phyloP scores from a whole-genome alignment of 768 basidiomycete species.

The Brasilioporus rufonigricans region DNA sequence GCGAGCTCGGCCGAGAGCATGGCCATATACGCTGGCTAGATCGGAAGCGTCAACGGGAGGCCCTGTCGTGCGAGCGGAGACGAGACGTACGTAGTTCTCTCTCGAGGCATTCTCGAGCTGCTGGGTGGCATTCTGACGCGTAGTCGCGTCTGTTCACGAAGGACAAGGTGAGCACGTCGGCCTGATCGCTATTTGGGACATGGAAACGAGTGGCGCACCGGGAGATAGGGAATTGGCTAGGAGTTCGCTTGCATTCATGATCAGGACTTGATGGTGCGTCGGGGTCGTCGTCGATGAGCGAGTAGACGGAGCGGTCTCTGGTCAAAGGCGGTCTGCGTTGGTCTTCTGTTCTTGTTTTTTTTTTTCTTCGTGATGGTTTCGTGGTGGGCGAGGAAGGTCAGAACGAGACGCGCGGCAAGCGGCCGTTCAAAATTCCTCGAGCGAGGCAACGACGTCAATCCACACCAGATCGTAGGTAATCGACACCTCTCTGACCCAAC shows the following conservation, averaged over 20 bases:
- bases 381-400: conserved; percentile 27
- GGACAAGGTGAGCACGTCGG: conserved; percentile 23
- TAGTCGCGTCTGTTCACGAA: conserved; percentile 64
- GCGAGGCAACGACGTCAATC: conserved; percentile 20
- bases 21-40: conserved; percentile 88
- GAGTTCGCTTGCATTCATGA: conserved; percentile 89
- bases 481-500: background rate
- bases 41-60: conserved; percentile 12
- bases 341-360: conserved; percentile 8
- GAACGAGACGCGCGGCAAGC: conserved; percentile 32
- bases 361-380: background rate
- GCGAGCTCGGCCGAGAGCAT: conserved; percentile 85
- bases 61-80: conserved; percentile 10
- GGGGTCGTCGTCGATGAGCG: conserved; percentile 23
- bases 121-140: conserved; percentile 89
- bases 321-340: conserved; percentile 10
- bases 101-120: conserved; percentile 83
- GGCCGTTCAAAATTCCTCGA: conserved; percentile 32
- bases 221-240: conserved; percentile 91
- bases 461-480: conserved; percentile 17
- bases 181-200: conserved; percentile 34
- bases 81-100: conserved; percentile 84
- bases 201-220: conserved; percentile 51
- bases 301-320: conserved; percentile 13
- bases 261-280: conserved; percentile 30